phyloP scores from a whole-genome alignment of 2,329 filamentous ascomycete species.

The Colletotrichum limetticola region DNA sequence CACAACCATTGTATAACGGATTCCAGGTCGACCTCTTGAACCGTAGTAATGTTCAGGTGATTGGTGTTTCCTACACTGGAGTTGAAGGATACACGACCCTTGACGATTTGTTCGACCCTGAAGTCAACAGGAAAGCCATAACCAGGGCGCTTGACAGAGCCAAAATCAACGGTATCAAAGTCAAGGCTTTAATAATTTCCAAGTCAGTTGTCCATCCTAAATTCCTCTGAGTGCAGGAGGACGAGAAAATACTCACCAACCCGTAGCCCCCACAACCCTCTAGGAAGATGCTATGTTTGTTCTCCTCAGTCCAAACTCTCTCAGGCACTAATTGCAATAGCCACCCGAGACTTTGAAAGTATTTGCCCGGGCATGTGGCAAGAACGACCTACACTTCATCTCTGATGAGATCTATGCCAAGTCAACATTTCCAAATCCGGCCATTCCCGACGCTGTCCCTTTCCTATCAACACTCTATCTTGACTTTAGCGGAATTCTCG shows the following conservation, averaged over 20 bases:
- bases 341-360: slow-evolving; percentile 40
- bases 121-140: slow-evolving; percentile 33
- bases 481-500: slow-evolving; percentile 43
- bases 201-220: slow-evolving; percentile 22
- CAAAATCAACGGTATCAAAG: slow-evolving; percentile 13
- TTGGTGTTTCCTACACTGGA: slow-evolving; percentile 35
- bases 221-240: slow-evolving; percentile 3
- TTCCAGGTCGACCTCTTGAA: slow-evolving; percentile 39
- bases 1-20: slow-evolving; percentile 43
- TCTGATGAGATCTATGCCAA: slow-evolving; percentile 61
- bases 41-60: slow-evolving; percentile 32
- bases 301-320: slow-evolving; percentile 19
- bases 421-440: slow-evolving; percentile 51
- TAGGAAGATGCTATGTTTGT: slow-evolving; percentile 44
- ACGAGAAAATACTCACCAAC: not conserved
- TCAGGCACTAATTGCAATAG: slow-evolving; percentile 1
- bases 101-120: slow-evolving; percentile 38
- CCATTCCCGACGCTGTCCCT: slow-evolving; percentile 40
- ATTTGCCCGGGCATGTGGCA: slow-evolving; percentile 51
- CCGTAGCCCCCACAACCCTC: slow-evolving; percentile 45
- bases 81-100: slow-evolving; percentile 34
- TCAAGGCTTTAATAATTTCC: slow-evolving; percentile 28
- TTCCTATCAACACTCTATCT: slow-evolving; percentile 52
- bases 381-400: slow-evolving; percentile 55
- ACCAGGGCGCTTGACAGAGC: slow-evolving; percentile 33